Percentiles rank a stretch among this genome's conserved stretches.
phyloP scores from a whole-genome alignment of 2,329 filamentous ascomycete genomes.

The Ciborinia camelliae region DNA sequence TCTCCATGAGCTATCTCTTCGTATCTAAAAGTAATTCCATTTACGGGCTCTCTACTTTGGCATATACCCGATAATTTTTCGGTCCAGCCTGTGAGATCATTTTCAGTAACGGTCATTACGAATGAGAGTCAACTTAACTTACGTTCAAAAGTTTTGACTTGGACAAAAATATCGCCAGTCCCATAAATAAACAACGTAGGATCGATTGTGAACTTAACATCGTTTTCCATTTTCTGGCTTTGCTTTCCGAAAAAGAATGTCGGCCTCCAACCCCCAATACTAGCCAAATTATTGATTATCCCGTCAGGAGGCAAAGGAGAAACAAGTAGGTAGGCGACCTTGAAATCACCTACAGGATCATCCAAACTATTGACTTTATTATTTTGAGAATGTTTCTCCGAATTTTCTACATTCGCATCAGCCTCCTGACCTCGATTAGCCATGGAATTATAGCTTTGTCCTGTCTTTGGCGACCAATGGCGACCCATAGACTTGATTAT shows the following conservation, averaged over 20 bases:
- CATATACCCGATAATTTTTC: slow-evolving; percentile 2
- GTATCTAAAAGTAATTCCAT: not conserved
- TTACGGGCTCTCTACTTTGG: not conserved
- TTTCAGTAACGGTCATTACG: not conserved
- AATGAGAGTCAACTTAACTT: not conserved
- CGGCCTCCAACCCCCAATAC: slow-evolving; percentile 42
- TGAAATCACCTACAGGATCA: slow-evolving; percentile 26
- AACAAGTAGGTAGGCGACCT: slow-evolving; percentile 60
- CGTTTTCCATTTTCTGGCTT: slow-evolving; percentile 36
- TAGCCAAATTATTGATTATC: slow-evolving; percentile 57
- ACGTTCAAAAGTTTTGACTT: slow-evolving; percentile 55
- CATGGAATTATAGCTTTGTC: not conserved
- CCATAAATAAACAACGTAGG: slow-evolving; percentile 72
- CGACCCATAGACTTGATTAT: slow-evolving; percentile 37
- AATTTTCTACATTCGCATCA: not conserved
- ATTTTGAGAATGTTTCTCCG: not conserved
- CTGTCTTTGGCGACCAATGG: slow-evolving; percentile 18
- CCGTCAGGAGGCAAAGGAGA: slow-evolving; percentile 59
- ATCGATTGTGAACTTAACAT: slow-evolving; percentile 55
- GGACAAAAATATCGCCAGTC: slow-evolving; percentile 69
- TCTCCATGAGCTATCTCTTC: slow-evolving; percentile 10
- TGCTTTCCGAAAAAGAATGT: slow-evolving; percentile 29
- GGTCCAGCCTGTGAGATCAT: slow-evolving; percentile 9
- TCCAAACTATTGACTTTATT: not conserved
- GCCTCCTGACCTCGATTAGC: not conserved